Evolutionary conservation across 208 protist species (phyloP), one percentile per base, ranked within the genome.

Genomic region (Porcisia hertigi): DNA sequence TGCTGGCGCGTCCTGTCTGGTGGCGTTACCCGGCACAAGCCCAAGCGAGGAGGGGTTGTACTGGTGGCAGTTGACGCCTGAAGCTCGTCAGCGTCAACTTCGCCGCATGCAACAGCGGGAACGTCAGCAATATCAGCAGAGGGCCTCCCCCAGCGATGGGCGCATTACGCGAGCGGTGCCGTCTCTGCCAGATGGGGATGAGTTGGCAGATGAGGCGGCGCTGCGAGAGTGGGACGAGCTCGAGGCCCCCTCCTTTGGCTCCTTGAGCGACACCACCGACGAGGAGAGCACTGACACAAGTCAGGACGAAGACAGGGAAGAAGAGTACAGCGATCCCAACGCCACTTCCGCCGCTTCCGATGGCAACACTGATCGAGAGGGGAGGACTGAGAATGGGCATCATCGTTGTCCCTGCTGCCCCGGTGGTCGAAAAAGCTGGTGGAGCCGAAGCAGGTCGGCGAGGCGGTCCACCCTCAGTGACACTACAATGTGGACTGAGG

Each of bases 21-120:
- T 45, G 3, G 2, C 60, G 45, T 25, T 58, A 20, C 9, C 55
- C 12, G 49, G 55, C 25, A 41, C 47, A 30, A 49, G 54, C 63
- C 30, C 58, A 20, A 36, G 20, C n/a, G 71, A 71, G 36, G 69
- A 82, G n/a, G 73, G 80, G 59, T 62, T 90, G 6, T 91, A 94
- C 67, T 94, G 90, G 87, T 92, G 90, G 87, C 77, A 94, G 62
- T 66, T 94, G 60, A 82, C 80, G 25, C 86, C 77, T 3, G 87
- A 94, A 45, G 81, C 83, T 45, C 85, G 80, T 23, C 86, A 89
- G 20, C 82, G 65, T 25, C 82, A 89, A 25, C 77, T 94, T n/a
- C 79, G 69, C 43, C 80, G 79, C 3, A 71, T 85, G 67, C 80
- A 88, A 49, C 74, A 84, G 53, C 85, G 62, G 23, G 62, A 78